Conservation (phyloP, 1,284 basidiomycete species). For the Sporisorium reilianum region DNA sequence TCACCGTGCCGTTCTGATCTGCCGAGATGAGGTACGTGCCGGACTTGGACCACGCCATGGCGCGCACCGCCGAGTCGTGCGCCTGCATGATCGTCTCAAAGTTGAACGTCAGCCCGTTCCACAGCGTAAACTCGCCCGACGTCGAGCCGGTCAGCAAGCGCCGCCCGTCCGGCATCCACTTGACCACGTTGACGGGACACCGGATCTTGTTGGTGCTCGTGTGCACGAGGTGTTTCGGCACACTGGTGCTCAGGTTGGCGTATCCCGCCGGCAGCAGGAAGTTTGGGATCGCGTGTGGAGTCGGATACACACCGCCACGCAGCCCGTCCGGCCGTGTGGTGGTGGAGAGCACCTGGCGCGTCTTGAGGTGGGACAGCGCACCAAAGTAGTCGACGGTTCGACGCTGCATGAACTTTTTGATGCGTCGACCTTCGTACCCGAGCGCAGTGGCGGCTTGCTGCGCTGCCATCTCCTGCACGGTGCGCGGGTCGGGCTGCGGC, state of each 20-base stretch:
- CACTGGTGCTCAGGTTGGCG: conserved; percentile 85
- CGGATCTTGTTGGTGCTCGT: conserved; percentile 98
- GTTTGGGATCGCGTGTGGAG: conserved; percentile 53
- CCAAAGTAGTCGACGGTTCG: conserved; percentile 95
- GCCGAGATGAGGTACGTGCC: conserved; percentile 91
- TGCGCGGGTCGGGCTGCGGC: conserved; percentile 78
- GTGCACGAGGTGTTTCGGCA: conserved; percentile 95
- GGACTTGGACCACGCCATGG: conserved; percentile 88
- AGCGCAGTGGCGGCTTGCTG: conserved; percentile 70
- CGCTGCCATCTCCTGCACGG: conserved; percentile 81
- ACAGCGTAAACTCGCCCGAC: conserved; percentile 96
- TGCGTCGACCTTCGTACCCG: conserved; percentile 76
- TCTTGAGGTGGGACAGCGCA: conserved; percentile 82
- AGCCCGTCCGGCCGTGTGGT: conserved; percentile 17
- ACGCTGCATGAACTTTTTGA: conserved; percentile 90
- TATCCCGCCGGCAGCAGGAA: conserved; percentile 92
- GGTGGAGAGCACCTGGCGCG: conserved; percentile 13
- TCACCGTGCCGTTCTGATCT: conserved; percentile 93
- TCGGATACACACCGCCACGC: conserved; percentile 45
- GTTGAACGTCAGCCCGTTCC: conserved; percentile 99
- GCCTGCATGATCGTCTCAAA: conserved; percentile 99
- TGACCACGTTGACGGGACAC: conserved; percentile 94
- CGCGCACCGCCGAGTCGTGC: conserved; percentile 92
- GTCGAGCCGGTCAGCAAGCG: conserved; percentile 93
- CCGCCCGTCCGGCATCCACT: conserved; percentile 95